Base-by-base conservation (phyloP, 768 basidiomycete species). In the Hericium rajendrae region DNA sequence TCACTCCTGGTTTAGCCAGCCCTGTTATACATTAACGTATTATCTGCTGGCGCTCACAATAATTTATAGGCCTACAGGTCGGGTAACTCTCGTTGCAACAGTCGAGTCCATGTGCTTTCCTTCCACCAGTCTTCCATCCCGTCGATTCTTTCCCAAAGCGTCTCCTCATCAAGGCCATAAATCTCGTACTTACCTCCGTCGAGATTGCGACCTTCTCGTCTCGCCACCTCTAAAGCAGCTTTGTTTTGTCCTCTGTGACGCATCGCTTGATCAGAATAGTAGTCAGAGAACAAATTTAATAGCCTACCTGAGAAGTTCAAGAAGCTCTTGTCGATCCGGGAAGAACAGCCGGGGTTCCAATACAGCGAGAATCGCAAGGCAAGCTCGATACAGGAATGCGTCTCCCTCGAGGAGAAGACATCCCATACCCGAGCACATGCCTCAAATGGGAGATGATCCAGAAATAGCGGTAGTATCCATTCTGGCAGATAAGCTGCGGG, bases 41-140 rank as follows among this genome's bases (percentile, higher is more conserved):
- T 9, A 32, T 32, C 32, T 32, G 32, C 32, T 8, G 9, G 32
- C 9, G 32, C 32, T 32, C 32, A 32, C 32, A 32, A 32, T 32
- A 32, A 32, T 32, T 32, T 32, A 32, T 32, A 32, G 32, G 32
- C 57, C 62, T 64, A 75, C 63, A 80, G 53, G 71, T 94, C 92
- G n/a, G 91, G 91, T 55, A 94, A 70, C 70, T 94, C 91, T 67
- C 92, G 76, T 61, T 85, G 83, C 64, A 91, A 81, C 55, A 94
- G 71, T 58, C 92, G 75, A 40, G 76, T 82, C 91, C 91, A 95
- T 52, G 91, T 94, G 60, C 83, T 88, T 65, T 93, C 90, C 66
- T 83, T 91, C 92, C 93, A 94, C 91, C 89, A 91, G 41, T 91
- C 90, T 18, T 87, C 83, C 85, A 92, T 88, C 53, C 76, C 75